Evolutionary conservation across 2,329 filamentous ascomycete species (phyloP), one percentile per base, ranked within the genome.

Genomic region (Fusarium paranaense): DNA sequence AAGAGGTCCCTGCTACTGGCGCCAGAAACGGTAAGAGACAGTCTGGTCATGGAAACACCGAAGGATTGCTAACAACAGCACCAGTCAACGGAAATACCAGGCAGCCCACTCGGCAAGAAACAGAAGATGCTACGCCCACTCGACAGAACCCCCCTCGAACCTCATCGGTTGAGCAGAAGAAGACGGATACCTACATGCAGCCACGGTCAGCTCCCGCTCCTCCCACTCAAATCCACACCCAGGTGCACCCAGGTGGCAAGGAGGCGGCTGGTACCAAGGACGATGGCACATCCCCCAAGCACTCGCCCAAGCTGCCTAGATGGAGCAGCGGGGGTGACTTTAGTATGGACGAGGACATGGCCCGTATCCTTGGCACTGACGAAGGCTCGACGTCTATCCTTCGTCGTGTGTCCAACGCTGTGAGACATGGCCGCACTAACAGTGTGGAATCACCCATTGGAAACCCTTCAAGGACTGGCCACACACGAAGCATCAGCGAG

Each of bases 321-420:
- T 94, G 90, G 90, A 97, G 93, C 82, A 89, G 90, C 50, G 94
- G 94, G 62, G 94, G 92, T 64, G 95, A 97, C 74, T 97, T 98
- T 79, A 97, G 93, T 69, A 91, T 98, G 92, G 96, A 98, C 74
- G 95, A 98, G 82, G 97, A 98, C 80, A 95, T 98, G 90, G 93
- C 94, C 63, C 92, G 95, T 66, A 96, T 98, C 67, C 87, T 98
- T 69, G 93, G 91, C 45, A 92, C 90, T 22, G 94, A 96, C 69
- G 94, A 95, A 80, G 87, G 89, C 50, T 92, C 91, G 35, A 92
- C 94, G 30, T 96, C 94, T 1, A 93, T 98, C 70, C 86, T 98
- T 71, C 93, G 94, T 66, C 91, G 95, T 62, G 94, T 98, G 45
- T 98, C 97, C 9, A 98, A 98, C 80, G 95, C 94, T 60, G 95